phyloP scores from a whole-genome alignment of 495 filamentous ascomycete species.

The Trichoderma asperelloides region DNA sequence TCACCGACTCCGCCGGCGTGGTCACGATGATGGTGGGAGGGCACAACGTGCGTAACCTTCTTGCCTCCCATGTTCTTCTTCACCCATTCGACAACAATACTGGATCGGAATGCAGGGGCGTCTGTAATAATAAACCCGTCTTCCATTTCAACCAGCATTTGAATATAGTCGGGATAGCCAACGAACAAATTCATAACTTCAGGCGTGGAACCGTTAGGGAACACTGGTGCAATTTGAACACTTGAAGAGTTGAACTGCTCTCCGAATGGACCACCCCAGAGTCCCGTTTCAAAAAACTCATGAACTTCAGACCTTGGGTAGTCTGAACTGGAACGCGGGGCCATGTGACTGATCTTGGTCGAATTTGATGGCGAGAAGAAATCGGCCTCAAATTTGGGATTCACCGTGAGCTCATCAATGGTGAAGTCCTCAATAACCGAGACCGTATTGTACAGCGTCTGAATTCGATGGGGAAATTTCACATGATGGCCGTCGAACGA shows the following conservation, averaged over 20 bases:
- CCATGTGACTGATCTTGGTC: too few relatives aligned
- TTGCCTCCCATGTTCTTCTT: neutral
- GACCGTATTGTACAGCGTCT: neutral
- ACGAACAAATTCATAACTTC: neutral
- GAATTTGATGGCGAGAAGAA: neutral
- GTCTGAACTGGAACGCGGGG: neutral
- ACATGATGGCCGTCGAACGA: neutral
- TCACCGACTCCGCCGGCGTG: neutral
- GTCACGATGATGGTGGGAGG: neutral
- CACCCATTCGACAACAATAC: neutral
- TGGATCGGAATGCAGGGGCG: neutral
- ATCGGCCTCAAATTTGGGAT: neutral
- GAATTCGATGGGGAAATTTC: neutral
- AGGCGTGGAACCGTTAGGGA: neutral
- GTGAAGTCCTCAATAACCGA: neutral
- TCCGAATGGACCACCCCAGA: neutral
- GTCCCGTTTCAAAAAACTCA: neutral
- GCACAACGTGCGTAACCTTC: neutral
- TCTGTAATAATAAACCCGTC: neutral
- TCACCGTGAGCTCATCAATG: neutral
- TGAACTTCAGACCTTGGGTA: neutral
- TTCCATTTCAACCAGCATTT: neutral
- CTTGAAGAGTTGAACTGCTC: neutral
- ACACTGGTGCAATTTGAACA: neutral
- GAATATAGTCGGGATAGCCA: neutral